phyloP scores from a whole-genome alignment of 2,329 filamentous ascomycete genomes.

The Elsinoe batatas region DNA sequence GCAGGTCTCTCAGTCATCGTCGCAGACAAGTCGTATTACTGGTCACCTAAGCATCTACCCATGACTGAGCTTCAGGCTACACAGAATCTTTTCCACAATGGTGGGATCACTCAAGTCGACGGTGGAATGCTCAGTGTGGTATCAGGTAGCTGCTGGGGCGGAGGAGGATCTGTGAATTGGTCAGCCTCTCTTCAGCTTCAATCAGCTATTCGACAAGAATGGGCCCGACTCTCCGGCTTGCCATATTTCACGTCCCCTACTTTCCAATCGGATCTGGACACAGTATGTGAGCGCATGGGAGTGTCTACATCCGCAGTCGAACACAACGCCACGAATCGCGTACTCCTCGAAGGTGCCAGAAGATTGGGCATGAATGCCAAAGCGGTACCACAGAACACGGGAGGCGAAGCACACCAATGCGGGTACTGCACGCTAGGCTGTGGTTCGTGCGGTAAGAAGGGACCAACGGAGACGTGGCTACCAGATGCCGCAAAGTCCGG shows the following conservation, averaged over 20 bases:
- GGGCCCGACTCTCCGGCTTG: constrained; percentile 52
- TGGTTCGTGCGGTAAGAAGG: constrained; percentile 62
- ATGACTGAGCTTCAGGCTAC: constrained; percentile 56
- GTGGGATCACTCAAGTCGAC: constrained; percentile 47
- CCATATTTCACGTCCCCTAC: constrained; percentile 62
- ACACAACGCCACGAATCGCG: constrained; percentile 63
- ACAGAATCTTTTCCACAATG: constrained; percentile 59
- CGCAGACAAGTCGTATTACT: constrained; percentile 74
- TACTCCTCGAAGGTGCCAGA: constrained; percentile 63
- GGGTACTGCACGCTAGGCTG: constrained; percentile 53
- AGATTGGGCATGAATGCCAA: constrained; percentile 64
- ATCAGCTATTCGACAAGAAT: constrained; percentile 67
- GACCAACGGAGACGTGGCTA: constrained; percentile 65
- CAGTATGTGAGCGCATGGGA: constrained; percentile 70
- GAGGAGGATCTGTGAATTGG: constrained; percentile 86
- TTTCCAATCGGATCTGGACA: constrained; percentile 70
- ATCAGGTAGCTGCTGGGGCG: constrained; percentile 68
- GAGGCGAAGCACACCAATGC: constrained; percentile 62
- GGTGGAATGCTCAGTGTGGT: constrained; percentile 47
- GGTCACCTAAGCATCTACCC: constrained; percentile 60
- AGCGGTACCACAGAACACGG: constrained; percentile 70
- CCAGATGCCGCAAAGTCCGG: constrained; percentile 70
- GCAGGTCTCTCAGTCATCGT: constrained; percentile 68
- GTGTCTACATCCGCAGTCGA: constrained; percentile 55
- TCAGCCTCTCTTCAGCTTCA: constrained; percentile 59